Percentiles rank a stretch among this genome's conserved stretches.
phyloP scores from a whole-genome alignment of 2,329 filamentous ascomycete species.

The Botrytis fabae region DNA sequence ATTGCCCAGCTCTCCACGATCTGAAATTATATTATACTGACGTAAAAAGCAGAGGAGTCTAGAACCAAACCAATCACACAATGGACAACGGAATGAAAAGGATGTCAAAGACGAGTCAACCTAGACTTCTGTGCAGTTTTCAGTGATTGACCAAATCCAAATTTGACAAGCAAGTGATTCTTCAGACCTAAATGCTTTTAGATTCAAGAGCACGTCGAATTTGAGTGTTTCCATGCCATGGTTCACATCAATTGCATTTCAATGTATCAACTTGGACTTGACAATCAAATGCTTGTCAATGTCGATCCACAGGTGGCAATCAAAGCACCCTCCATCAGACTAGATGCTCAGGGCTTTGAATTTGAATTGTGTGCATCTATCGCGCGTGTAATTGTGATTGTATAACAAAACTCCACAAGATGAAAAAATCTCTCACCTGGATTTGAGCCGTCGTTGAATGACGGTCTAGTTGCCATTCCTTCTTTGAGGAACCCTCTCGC shows the following conservation, averaged over 20 bases:
- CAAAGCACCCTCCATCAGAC: not conserved
- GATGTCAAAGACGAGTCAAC: not conserved
- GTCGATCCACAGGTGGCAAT: not conserved
- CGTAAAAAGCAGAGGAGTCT: not conserved
- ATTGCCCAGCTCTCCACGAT: not conserved
- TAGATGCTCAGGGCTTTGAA: not conserved
- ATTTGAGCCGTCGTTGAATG: conserved; percentile 67
- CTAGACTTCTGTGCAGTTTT: not conserved
- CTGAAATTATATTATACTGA: not conserved
- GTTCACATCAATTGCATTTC: not conserved
- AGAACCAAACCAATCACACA: not conserved
- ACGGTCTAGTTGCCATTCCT: conserved; percentile 63
- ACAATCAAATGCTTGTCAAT: not conserved
- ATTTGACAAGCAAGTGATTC: not conserved
- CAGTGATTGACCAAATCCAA: not conserved
- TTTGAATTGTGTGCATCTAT: not conserved
- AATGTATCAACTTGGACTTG: not conserved
- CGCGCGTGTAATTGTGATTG: not conserved
- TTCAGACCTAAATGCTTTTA: not conserved
- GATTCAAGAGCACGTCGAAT: not conserved
- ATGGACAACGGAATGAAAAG: not conserved
- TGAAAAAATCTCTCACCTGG: conserved; percentile 42
- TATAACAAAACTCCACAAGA: not conserved
- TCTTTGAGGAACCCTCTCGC: conserved; percentile 60
- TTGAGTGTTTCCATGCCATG: not conserved